These are phyloP conservation scores for button mushroom (Agaricus bisporus) DNA, from an alignment of 768 basidiomycete genomes.

Conservation along the genomic window DNA sequence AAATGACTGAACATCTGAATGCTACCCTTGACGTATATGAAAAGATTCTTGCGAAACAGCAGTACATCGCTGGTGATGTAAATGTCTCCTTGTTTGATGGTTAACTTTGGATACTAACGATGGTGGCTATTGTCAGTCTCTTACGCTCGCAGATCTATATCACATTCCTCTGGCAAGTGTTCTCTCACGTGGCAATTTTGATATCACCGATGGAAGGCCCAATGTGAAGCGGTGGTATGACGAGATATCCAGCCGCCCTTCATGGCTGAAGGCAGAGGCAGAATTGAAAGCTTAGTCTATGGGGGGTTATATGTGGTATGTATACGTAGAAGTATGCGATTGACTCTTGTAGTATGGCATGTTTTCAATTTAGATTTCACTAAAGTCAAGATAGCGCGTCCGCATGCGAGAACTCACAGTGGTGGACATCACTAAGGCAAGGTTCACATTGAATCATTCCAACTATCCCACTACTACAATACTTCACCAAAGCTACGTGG, in stretches of 20 bases:
- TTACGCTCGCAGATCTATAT: constrained; percentile 40
- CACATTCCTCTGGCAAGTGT: constrained; percentile 35
- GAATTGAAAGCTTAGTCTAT: constrained; percentile 13
- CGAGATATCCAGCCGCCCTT: constrained; percentile 32
- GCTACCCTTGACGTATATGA: constrained; percentile 40
- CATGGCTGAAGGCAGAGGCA: constrained; percentile 45
- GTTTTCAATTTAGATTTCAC: too few species aligned
- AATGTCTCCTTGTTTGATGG: not conserved
- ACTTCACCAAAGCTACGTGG: too few species aligned
- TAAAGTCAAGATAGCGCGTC: too few species aligned
- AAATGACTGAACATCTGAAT: constrained; percentile 19
- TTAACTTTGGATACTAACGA: too few species aligned
- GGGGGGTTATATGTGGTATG: too few species aligned
- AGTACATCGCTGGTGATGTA: constrained; percentile 41
- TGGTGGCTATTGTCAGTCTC: too few species aligned
- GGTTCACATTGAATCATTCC: too few species aligned
- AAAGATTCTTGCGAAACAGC: constrained; percentile 36
- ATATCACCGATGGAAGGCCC: constrained; percentile 30
- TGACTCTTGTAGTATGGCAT: too few species aligned
- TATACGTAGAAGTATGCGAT: too few species aligned
- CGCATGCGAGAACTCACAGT: too few species aligned
- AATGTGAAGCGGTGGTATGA: constrained; percentile 34
- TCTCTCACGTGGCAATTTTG: constrained; percentile 16
- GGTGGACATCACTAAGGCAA: too few species aligned
- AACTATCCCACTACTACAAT: too few species aligned